phyloP scores from a whole-genome alignment of 148 eudicot species.

The Chenopodium album region DNA sequence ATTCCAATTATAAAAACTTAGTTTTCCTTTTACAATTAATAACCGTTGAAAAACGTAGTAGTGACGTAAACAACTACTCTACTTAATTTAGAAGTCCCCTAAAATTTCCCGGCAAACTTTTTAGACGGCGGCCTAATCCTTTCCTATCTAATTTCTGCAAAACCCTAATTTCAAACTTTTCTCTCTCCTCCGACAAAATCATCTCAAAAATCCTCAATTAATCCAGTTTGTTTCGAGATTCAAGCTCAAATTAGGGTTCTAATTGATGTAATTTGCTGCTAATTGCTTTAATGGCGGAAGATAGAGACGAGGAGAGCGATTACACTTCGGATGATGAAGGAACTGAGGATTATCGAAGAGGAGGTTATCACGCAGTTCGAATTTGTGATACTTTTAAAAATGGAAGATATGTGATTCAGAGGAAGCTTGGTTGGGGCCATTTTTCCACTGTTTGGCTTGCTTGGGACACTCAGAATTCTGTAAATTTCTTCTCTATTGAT shows the following conservation, averaged over 20 bases:
- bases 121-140: slow-evolving; percentile 12
- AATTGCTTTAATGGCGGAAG: slow-evolving; percentile 22
- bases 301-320: slow-evolving; percentile 35
- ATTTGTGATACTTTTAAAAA: slow-evolving; percentile 65
- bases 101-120: slow-evolving; percentile 27
- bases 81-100: background rate
- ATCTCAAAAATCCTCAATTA: background rate
- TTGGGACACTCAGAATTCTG: slow-evolving; percentile 65
- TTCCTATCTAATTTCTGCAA: slow-evolving; percentile 4
- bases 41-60: too few relatives aligned
- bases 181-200: slow-evolving; percentile 5
- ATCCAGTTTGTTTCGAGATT: background rate
- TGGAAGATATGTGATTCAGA: slow-evolving; percentile 67
- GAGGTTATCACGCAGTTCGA: slow-evolving; percentile 69
- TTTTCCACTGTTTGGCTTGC: slow-evolving; percentile 96
- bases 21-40: too few relatives aligned
- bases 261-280: background rate
- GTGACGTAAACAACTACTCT: too few relatives aligned
- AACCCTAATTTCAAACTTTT: slow-evolving; percentile 28
- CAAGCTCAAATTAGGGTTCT: background rate
- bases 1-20: too few relatives aligned
- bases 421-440: slow-evolving; percentile 93
- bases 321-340: slow-evolving; percentile 58
- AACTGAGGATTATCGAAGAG: slow-evolving; percentile 44
- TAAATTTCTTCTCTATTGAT: slow-evolving; percentile 24